phyloP scores from a whole-genome alignment of 208 protist genomes.

The Angomonas ambiguus region DNA sequence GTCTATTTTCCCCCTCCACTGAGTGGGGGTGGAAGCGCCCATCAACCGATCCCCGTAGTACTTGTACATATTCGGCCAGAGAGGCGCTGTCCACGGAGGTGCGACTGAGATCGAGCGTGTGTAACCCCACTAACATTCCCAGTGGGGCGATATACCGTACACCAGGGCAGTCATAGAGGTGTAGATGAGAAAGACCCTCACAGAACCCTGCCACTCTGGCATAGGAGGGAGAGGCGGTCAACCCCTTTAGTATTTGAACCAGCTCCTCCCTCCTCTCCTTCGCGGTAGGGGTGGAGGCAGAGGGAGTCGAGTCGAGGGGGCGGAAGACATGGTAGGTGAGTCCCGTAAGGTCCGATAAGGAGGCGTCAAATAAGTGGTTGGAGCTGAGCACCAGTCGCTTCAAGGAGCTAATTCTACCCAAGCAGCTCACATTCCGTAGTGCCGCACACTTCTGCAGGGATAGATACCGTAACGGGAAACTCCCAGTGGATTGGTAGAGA shows the following conservation, averaged over 20 bases:
- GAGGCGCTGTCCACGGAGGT: slow-evolving; percentile 29
- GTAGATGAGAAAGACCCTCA: slow-evolving; percentile 16
- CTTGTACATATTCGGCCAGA: slow-evolving; percentile 21
- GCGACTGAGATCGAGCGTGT: slow-evolving; percentile 17
- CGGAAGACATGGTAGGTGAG: neutral
- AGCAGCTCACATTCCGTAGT: neutral
- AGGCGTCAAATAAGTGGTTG: neutral
- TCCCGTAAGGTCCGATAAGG: neutral
- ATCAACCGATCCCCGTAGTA: slow-evolving; percentile 5
- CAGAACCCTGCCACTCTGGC: slow-evolving; percentile 20
- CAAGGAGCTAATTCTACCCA: neutral
- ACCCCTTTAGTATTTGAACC: slow-evolving; percentile 11
- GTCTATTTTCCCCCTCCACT: no score
- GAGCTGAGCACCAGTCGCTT: neutral
- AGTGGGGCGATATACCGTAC: slow-evolving; percentile 26
- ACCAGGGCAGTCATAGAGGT: slow-evolving; percentile 19
- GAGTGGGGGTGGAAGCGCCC: no score
- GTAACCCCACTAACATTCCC: slow-evolving; percentile 13
- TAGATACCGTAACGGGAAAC: no score
- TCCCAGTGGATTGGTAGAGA: neutral
- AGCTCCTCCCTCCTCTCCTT: neutral
- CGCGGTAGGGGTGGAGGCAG: neutral
- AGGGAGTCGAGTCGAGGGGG: neutral
- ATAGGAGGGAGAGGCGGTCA: slow-evolving; percentile 14
- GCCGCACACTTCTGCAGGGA: neutral